phyloP scores from a whole-genome alignment of 768 basidiomycete genomes.

The Sistotremastrum niveocremeum region DNA sequence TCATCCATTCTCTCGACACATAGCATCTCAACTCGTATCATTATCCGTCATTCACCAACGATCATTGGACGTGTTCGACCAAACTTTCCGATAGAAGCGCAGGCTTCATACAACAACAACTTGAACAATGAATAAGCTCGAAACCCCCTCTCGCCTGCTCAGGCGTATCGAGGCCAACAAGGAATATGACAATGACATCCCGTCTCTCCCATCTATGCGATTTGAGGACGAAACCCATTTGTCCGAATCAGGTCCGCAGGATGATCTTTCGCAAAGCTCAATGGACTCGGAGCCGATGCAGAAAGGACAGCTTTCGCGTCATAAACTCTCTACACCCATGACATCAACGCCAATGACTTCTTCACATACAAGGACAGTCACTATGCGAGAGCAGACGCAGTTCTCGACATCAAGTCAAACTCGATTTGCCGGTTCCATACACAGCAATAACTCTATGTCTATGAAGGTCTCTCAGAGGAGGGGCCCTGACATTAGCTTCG shows the following conservation, averaged over 20 bases:
- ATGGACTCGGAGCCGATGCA: no score
- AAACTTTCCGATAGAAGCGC: no score
- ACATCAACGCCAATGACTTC: conserved; percentile 9
- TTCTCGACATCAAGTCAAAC: conserved; percentile 35
- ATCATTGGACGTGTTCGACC: no score
- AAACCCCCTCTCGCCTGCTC: conserved; percentile 80
- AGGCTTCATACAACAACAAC: no score
- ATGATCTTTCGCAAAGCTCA: no score
- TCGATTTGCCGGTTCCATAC: conserved; percentile 39
- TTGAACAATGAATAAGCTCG: conserved; percentile 18
- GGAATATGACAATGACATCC: conserved; percentile 46
- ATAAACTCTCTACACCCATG: no score
- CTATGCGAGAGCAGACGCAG: conserved; percentile 29
- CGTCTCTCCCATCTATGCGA: conserved; percentile 65
- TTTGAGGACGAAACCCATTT: conserved; percentile 36
- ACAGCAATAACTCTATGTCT: not conserved
- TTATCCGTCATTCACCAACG: no score
- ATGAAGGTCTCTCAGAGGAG: conserved; percentile 15
- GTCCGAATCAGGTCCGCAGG: not conserved
- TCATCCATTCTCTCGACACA: not conserved
- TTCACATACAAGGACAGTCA: conserved; percentile 35
- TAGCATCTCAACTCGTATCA: not conserved
- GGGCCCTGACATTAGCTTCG: conserved; percentile 37
- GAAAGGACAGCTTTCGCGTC: no score
- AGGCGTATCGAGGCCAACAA: conserved; percentile 70